These are phyloP conservation scores for Baudoinia panamericana DNA, from an alignment of 495 filamentous ascomycete species.

Conservation along the genomic window DNA sequence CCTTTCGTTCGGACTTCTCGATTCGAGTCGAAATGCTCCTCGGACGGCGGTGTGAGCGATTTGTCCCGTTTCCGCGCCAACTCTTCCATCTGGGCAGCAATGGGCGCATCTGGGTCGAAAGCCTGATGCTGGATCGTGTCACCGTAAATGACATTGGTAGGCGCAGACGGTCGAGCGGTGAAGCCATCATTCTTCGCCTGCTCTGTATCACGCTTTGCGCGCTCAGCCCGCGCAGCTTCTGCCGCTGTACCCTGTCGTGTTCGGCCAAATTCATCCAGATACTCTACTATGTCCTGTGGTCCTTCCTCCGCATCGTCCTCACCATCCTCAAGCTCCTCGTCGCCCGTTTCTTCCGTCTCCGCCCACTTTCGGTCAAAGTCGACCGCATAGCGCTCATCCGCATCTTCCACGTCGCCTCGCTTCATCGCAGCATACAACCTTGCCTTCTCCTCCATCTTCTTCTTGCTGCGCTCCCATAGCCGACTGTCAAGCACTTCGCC, in stretches of 20 bases:
- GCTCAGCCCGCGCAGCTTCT: slow-evolving; percentile 45
- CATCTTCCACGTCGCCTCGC: slow-evolving; percentile 48
- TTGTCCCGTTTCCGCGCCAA: slow-evolving; percentile 63
- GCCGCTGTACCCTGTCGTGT: slow-evolving; percentile 51
- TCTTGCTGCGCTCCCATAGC: slow-evolving; percentile 49
- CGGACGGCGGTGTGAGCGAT: slow-evolving; percentile 53
- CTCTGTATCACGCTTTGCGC: slow-evolving; percentile 32
- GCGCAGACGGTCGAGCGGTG: slow-evolving; percentile 47
- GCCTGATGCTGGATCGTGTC: slow-evolving; percentile 68
- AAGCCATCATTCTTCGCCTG: slow-evolving; percentile 34
- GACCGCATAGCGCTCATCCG: slow-evolving; percentile 49
- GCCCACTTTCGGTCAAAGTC: slow-evolving; percentile 96
- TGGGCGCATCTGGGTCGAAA: slow-evolving; percentile 51
- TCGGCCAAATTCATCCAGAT: slow-evolving; percentile 82
- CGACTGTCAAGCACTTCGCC: slow-evolving; percentile 32
- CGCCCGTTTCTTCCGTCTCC: slow-evolving; percentile 38
- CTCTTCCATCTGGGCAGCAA: slow-evolving; percentile 51
- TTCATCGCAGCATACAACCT: slow-evolving; percentile 75
- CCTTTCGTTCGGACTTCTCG: slow-evolving; percentile 76
- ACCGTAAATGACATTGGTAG: slow-evolving; percentile 65
- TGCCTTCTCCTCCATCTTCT: slow-evolving; percentile 77
- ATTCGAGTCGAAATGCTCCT: slow-evolving; percentile 71
- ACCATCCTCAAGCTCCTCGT: slow-evolving; percentile 20
- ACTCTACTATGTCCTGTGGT: slow-evolving; percentile 56
- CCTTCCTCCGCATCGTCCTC: slow-evolving; percentile 35